Conservation (phyloP, 2,329 filamentous ascomycete species). For the Fusarium nematophilum region DNA sequence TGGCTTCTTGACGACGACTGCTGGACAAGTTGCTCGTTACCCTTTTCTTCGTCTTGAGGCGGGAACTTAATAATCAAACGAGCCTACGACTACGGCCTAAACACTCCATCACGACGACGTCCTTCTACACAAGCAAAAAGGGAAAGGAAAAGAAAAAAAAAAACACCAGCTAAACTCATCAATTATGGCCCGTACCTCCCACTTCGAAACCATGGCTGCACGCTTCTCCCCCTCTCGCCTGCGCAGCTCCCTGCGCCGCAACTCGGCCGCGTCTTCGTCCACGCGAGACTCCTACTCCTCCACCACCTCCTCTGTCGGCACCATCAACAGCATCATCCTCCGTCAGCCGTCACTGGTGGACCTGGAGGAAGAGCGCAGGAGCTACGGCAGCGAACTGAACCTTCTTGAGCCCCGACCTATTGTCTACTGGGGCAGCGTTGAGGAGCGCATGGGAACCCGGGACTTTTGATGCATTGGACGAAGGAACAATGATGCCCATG, state of each 20-base stretch:
- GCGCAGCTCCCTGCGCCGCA: slow-evolving; percentile 65
- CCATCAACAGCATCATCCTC: slow-evolving; percentile 70
- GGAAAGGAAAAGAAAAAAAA: no score
- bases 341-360: slow-evolving; percentile 68
- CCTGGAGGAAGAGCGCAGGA: slow-evolving; percentile 67
- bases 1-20: slow-evolving; percentile 24
- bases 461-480: slow-evolving; percentile 37
- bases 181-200: slow-evolving; percentile 47
- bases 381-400: slow-evolving; percentile 63
- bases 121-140: no score
- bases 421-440: slow-evolving; percentile 72
- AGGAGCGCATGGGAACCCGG: slow-evolving; percentile 65
- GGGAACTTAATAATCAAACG: not conserved
- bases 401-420: slow-evolving; percentile 72
- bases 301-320: slow-evolving; percentile 58
- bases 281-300: slow-evolving; percentile 53
- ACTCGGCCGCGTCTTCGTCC: slow-evolving; percentile 56
- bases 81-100: no score
- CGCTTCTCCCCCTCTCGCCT: slow-evolving; percentile 63
- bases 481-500: slow-evolving; percentile 2
- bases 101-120: no score
- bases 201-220: slow-evolving; percentile 61
- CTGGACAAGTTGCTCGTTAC: slow-evolving; percentile 40
- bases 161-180: not conserved
- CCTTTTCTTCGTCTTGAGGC: not conserved